Evolutionary conservation across 2,329 filamentous ascomycete genomes (phyloP), one percentile per base, ranked within the genome.

Genomic region (Epichloe amarillans): DNA sequence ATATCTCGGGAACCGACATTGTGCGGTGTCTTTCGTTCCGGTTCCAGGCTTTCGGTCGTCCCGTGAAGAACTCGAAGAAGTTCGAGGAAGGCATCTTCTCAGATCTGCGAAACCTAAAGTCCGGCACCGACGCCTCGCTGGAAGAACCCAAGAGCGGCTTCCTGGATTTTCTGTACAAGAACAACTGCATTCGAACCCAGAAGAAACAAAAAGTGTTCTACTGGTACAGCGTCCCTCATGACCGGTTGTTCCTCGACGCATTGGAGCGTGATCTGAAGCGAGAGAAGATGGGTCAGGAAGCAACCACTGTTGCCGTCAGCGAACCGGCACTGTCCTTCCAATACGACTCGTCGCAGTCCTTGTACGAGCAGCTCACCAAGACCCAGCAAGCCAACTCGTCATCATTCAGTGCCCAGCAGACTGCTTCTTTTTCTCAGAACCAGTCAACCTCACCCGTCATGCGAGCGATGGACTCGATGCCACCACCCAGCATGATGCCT

Each of bases 121-220:
- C 93, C 23, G 93, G 93, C 57, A 97, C 91, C 61, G 93, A 98
- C 74, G 93, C 93, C 46, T 96, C 93, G 41, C 82, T 98, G 54
- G 93, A 98, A 72, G 93, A 98, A 74, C 93, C 93, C 51, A 98
- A 98, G 78, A 97, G 91, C 72, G 84, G 87, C 2, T 98, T 98
- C 72, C 80, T 98, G 55, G 93, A 98, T 70, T 98, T 97, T 68
- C 77, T 98, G 43, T 98, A 98, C 82, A 98, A 98, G 79, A 98
- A 98, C 80, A 98, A 98, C 76, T 98, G 93, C 78, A 98, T 98
- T 61, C 84, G 93, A 60, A 98, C 93, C 38, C 93, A 98, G 71
- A 98, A 98, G 82, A 98, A 98, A 79, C 93, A 98, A 66, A 98
- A 98, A 76, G 93, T 98, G 58, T 98, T 98, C 65, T 98, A 97